These are phyloP conservation scores for Meyerozyma guilliermondii DNA, from an alignment of 1,139 yeast genomes.

Conservation along the genomic window DNA sequence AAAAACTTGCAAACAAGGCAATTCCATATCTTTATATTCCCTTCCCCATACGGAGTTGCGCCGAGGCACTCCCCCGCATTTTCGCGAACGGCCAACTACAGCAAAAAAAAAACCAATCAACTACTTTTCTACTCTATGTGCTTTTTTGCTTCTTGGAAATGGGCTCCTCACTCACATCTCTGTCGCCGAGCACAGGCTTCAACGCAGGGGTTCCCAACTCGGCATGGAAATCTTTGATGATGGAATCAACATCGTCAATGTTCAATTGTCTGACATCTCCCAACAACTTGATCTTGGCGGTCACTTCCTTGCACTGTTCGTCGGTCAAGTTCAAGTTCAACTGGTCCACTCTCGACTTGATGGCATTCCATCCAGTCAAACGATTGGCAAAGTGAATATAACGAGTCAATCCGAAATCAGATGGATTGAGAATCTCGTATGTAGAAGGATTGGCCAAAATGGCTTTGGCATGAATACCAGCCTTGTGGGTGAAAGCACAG, in stretches of 20 bases:
- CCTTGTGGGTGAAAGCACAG: constrained; percentile 61
- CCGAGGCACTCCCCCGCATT: neutral
- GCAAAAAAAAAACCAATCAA: neutral
- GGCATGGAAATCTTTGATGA: constrained; percentile 40
- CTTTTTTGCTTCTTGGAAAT: constrained; percentile 33
- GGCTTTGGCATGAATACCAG: constrained; percentile 60
- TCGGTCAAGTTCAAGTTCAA: constrained; percentile 46
- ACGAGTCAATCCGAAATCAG: constrained; percentile 52
- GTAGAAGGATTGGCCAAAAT: constrained; percentile 58
- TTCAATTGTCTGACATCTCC: constrained; percentile 51
- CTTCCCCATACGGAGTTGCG: neutral
- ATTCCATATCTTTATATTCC: neutral
- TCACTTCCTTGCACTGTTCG: constrained; percentile 53
- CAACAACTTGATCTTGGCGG: constrained; percentile 48
- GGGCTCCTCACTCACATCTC: constrained; percentile 24
- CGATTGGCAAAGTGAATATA: constrained; percentile 57
- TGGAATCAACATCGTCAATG: constrained; percentile 46
- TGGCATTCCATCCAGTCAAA: constrained; percentile 53
- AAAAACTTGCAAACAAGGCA: too few species aligned
- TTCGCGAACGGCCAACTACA: neutral
- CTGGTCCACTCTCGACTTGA: constrained; percentile 44
- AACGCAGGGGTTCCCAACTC: constrained; percentile 25
- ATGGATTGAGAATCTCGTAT: constrained; percentile 53
- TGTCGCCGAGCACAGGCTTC: constrained; percentile 17
- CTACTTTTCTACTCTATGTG: constrained; percentile 13